Percentiles rank a stretch among this genome's conserved stretches.
phyloP scores from a whole-genome alignment of 192 early-diverging fungal genomes.

The Gigaspora rosea region DNA sequence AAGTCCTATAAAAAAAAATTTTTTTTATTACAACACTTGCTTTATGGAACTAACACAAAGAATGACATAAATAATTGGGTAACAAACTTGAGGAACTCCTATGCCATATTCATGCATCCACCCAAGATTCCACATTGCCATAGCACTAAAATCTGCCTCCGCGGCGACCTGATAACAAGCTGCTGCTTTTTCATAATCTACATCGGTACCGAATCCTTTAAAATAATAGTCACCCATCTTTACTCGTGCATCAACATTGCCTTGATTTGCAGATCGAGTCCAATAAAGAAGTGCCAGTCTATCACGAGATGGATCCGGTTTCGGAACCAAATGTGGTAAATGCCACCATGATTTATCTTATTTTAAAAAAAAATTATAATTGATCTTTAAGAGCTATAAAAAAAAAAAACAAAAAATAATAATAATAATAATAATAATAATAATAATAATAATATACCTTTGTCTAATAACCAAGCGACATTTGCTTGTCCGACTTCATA shows the following conservation, averaged over 20 bases:
- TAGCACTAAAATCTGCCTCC: slow-evolving; percentile 65
- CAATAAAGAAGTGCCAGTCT: slow-evolving; percentile 83
- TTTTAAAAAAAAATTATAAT: not conserved
- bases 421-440: not conserved
- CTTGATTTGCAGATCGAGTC: slow-evolving; percentile 93
- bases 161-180: slow-evolving; percentile 85
- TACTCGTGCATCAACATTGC: slow-evolving; percentile 84
- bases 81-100: slow-evolving; percentile 71
- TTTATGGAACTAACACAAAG: not conserved
- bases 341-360: slow-evolving; percentile 32
- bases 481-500: slow-evolving; percentile 86
- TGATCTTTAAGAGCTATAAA: too few species aligned
- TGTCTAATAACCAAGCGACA: slow-evolving; percentile 87
- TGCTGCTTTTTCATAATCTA: slow-evolving; percentile 73
- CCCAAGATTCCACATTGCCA: slow-evolving; percentile 97
- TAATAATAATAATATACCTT: slow-evolving; percentile 34
- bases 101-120: slow-evolving; percentile 96
- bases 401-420: not conserved
- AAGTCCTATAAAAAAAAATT: slow-evolving; percentile 62
- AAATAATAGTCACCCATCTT: slow-evolving; percentile 95
- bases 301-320: slow-evolving; percentile 32
- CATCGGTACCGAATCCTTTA: slow-evolving; percentile 72
- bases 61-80: not conserved
- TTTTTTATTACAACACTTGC: not conserved
- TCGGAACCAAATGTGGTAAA: slow-evolving; percentile 1